Evolutionary conservation across 768 basidiomycete species (phyloP), one percentile per base, ranked within the genome.

Genomic region (Lactarius evosmus): DNA sequence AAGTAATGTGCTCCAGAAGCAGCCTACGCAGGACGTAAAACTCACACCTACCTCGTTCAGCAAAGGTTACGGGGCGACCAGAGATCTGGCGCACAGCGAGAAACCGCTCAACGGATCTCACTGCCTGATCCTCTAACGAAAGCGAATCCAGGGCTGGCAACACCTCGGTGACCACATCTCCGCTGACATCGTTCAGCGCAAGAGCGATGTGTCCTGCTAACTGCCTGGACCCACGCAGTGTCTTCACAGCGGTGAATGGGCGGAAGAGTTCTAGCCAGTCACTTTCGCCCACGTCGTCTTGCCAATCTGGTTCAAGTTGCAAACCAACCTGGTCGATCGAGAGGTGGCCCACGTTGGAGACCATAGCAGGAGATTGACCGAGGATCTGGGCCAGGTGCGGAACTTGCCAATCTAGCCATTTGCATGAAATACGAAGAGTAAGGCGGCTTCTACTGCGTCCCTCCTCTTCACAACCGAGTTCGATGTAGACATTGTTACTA

Each of bases 331-430:
- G 34, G 12, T 16, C 44, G 54, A 38, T 36, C 7, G 46, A 32
- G 27, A 61, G 33, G 19, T n/a, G 44, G 3, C 16, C 19, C 7
- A 61, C 38, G 11, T n/a, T 14, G 19, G 44, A 49, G 30, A 60
- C n/a, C 8, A 53, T 9, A 32, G 38, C n/a, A 2, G 41, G 14
- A 11, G 38, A 25, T 19, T 49, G 53, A 16, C 27, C 14, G 25
- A 33, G 49, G 55, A 61, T 61, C n/a, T 49, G 61, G 6, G 61
- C 44, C 33, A 56, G 55, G 19, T 53, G 49, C n/a, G 54, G 50
- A 7, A 56, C 38, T 29, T 56, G 61, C 54, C 61, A 60, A 25
- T 54, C 60, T 32, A 54, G 17, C 30, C 8, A 9, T 17, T 32
- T 17, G 32, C 60, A 61, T 17, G 29, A 40, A 33, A 62, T 17